phyloP scores from a whole-genome alignment of 2,329 filamentous ascomycete genomes.

The Talaromyces sp. region DNA sequence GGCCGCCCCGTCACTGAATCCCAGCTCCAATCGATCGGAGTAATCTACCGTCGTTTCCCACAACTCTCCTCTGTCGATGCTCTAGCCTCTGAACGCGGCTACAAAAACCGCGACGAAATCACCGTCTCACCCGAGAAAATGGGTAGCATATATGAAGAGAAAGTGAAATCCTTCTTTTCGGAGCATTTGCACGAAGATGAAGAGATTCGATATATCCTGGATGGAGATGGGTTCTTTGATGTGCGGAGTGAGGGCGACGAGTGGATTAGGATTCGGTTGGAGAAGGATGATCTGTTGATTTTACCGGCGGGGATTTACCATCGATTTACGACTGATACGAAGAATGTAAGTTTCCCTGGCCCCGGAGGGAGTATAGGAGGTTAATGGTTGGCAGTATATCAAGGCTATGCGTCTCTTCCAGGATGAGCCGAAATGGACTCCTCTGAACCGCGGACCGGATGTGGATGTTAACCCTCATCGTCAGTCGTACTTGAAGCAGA shows the following conservation, averaged over 20 bases:
- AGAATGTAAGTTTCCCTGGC: slow-evolving; percentile 66
- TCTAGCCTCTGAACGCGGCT: slow-evolving; percentile 71
- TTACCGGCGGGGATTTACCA: slow-evolving; percentile 95
- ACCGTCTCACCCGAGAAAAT: slow-evolving; percentile 81
- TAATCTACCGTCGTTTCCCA: slow-evolving; percentile 70
- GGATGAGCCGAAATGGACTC: slow-evolving; percentile 98
- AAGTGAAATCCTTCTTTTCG: slow-evolving; percentile 88
- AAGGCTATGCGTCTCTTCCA: slow-evolving; percentile 96
- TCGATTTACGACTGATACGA: slow-evolving; percentile 88
- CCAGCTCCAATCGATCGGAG: slow-evolving; percentile 71
- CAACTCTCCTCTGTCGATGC: slow-evolving; percentile 65
- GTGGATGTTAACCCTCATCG: slow-evolving; percentile 76
- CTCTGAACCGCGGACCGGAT: slow-evolving; percentile 74
- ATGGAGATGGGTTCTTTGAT: slow-evolving; percentile 88
- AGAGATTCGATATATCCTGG: slow-evolving; percentile 92
- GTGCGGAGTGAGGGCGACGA: slow-evolving; percentile 77
- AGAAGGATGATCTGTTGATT: slow-evolving; percentile 87
- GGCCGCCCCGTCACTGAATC: slow-evolving; percentile 63
- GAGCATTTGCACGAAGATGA: slow-evolving; percentile 98
- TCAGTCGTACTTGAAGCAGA: slow-evolving; percentile 65
- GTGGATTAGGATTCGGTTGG: slow-evolving; percentile 83
- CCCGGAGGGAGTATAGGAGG: too few species aligned
- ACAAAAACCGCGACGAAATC: slow-evolving; percentile 94
- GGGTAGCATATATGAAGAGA: slow-evolving; percentile 84
- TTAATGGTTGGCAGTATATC: slow-evolving; percentile 64